A percentile compares a stretch with the other conserved stretches of the same genome.
phyloP scores from a whole-genome alignment of 2,329 filamentous ascomycete genomes.

The Trichoderma cornu-damae region DNA sequence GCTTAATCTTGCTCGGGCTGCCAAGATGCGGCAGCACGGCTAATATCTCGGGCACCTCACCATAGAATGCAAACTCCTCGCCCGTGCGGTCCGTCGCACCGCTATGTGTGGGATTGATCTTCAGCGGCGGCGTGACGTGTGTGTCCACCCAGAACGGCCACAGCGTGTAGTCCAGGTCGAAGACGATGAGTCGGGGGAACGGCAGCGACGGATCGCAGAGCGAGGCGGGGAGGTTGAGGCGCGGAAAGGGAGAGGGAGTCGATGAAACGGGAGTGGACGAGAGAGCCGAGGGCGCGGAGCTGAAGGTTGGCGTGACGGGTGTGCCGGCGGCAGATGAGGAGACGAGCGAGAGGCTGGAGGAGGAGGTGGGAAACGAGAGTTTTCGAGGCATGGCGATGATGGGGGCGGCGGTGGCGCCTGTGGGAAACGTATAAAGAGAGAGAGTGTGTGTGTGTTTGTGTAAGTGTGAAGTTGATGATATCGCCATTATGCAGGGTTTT shows the following conservation, averaged over 20 bases:
- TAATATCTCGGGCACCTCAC: slow-evolving; percentile 63
- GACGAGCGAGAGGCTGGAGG: slow-evolving; percentile 21
- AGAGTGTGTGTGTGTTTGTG: too few species aligned
- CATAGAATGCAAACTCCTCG: slow-evolving; percentile 67
- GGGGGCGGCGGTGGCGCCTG: neutral
- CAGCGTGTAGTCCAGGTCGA: slow-evolving; percentile 97
- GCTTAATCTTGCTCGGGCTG: slow-evolving; percentile 31
- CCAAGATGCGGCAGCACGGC: slow-evolving; percentile 45
- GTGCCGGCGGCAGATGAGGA: slow-evolving; percentile 21
- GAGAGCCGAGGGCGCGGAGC: neutral
- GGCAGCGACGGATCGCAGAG: slow-evolving; percentile 54
- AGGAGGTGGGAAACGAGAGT: slow-evolving; percentile 18
- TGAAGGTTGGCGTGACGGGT: slow-evolving; percentile 34
- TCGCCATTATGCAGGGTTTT: too few species aligned
- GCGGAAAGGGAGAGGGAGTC: slow-evolving; percentile 9
- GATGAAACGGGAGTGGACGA: slow-evolving; percentile 5
- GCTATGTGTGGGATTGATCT: slow-evolving; percentile 40
- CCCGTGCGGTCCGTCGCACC: slow-evolving; percentile 51
- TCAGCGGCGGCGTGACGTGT: slow-evolving; percentile 72
- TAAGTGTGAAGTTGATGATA: neutral
- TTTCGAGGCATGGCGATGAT: slow-evolving; percentile 5
- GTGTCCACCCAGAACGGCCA: slow-evolving; percentile 99
- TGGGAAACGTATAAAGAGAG: neutral
- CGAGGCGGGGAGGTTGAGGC: slow-evolving; percentile 34
- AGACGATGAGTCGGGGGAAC: slow-evolving; percentile 77